Evolutionary conservation across 768 basidiomycete genomes (phyloP), one percentile per base, ranked within the genome.

Genomic region (Termitomyces sp.): DNA sequence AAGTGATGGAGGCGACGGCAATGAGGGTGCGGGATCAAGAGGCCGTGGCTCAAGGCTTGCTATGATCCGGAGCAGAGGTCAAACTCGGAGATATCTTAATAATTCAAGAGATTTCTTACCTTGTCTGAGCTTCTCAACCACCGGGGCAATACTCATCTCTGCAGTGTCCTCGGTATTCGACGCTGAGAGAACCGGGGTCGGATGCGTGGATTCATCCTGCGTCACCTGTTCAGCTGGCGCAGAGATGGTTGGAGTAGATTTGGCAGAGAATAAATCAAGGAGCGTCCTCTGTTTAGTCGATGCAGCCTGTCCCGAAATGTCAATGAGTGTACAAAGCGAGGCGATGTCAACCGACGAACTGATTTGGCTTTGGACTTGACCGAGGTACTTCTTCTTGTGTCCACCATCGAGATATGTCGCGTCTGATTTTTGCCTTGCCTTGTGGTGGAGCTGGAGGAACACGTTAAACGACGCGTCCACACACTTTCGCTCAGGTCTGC

Each of bases 261-360:
- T 73, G 52, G 63, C 62, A 11, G 65, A 56, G 58, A 77, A 76
- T 36, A 74, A 66, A 49, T 78, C 76, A n/a, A 77, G 63, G 1
- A 81, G 62, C 3, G 79, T 79, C 58, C 67, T 72, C 69, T 81
- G 78, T 63, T 64, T 70, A n/a, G 48, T 39, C 50, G 71, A 18
- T 33, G 60, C 34, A 48, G 55, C 41, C 66, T 66, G 37, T 42
- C 31, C 9, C 44, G 22, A 24, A 30, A 52, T 30, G 49, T 34
- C 37, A 39, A 52, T 60, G 48, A 47, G 61, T 55, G 52, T 36
- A 41, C 51, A 57, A 27, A 49, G 57, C 45, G 20, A 46, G 22
- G 16, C 31, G 20, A 49, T 55, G 22, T 20, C 41, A 52, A n/a
- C 72, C 71, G 41, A 42, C 41, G 41, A 56, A 73, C 73, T 57